A percentile compares a stretch with the other conserved stretches of the same genome.
Evolutionary conservation across 192 early-diverging fungal species (phyloP).

Genomic region (Kickxella alabastrina): DNA sequence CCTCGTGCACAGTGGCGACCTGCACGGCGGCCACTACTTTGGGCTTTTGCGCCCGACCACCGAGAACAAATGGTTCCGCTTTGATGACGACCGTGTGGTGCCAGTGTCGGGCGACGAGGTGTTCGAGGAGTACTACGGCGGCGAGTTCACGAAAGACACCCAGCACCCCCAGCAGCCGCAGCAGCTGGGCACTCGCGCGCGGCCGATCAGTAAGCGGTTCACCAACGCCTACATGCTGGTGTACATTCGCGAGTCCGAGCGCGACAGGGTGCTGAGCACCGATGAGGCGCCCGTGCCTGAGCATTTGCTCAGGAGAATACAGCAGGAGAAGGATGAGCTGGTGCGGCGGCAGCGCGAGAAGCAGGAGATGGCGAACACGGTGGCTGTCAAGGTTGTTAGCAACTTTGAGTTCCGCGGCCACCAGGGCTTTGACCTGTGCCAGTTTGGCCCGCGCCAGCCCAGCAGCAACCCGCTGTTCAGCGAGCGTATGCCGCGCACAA

Average conservation of each 20-base stretch:
- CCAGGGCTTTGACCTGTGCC: conserved; percentile 83
- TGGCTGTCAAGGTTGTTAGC: conserved; percentile 55
- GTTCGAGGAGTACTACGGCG: conserved; percentile 93
- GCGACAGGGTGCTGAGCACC: conserved; percentile 68
- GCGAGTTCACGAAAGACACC: conserved; percentile 52
- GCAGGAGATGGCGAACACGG: conserved; percentile 58
- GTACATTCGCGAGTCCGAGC: conserved; percentile 80
- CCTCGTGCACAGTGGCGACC: conserved; percentile 90
- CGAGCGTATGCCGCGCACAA: conserved; percentile 34
- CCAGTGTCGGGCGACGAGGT: conserved; percentile 77
- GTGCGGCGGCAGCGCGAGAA: conserved; percentile 65
- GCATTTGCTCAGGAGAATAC: conserved; percentile 67
- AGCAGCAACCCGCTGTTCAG: conserved; percentile 29
- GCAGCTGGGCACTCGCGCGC: conserved; percentile 44
- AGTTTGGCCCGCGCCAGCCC: conserved; percentile 58
- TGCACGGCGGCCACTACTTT: conserved; percentile 93
- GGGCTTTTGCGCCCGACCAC: conserved; percentile 79
- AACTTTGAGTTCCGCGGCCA: conserved; percentile 67
- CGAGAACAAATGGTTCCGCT: conserved; percentile 83
- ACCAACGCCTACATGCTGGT: conserved; percentile 99
- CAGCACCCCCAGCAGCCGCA: conserved; percentile 15
- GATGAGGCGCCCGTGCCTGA: conserved; percentile 71
- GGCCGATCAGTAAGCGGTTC: conserved; percentile 65
- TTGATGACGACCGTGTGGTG: conserved; percentile 93
- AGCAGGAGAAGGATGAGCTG: conserved; percentile 58